Evolutionary conservation across 352 stramenopile species (phyloP).

Genomic region (Globisporangium apiculatum): DNA sequence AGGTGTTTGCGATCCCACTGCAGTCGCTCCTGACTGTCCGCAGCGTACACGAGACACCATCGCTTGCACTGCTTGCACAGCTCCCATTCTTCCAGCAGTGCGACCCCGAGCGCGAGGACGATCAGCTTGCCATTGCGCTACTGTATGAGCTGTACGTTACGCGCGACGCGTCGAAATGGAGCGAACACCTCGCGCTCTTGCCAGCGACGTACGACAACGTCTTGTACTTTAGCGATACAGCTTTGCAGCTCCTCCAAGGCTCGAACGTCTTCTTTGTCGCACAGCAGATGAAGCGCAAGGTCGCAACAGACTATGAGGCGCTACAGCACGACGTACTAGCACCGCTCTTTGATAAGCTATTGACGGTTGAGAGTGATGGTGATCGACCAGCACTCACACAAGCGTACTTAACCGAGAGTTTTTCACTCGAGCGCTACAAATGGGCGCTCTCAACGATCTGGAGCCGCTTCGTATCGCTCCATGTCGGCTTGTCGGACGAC

Average conservation of each 20-base stretch:
- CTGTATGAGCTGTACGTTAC: constrained; percentile 63
- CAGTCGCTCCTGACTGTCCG: constrained; percentile 45
- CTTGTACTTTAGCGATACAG: constrained; percentile 46
- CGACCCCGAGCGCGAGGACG: constrained; percentile 43
- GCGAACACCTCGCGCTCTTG: constrained; percentile 54
- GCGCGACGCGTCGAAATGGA: constrained; percentile 42
- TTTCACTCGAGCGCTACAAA: constrained; percentile 69
- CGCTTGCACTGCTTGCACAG: constrained; percentile 23
- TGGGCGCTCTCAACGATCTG: constrained; percentile 85
- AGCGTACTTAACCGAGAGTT: constrained; percentile 20
- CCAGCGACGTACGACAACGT: constrained; percentile 60
- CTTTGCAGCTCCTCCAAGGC: constrained; percentile 34
- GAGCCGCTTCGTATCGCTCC: constrained; percentile 77
- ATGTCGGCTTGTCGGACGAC: constrained; percentile 18
- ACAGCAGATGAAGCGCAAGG: constrained; percentile 52
- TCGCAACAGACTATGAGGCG: constrained; percentile 36
- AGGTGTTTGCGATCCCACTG: constrained; percentile 61
- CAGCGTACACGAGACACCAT: constrained; percentile 19
- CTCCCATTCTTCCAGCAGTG: constrained; percentile 48
- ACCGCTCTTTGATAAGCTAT: constrained; percentile 42
- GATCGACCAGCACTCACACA: constrained; percentile 12
- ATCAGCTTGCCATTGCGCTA: constrained; percentile 57
- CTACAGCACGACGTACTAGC: constrained; percentile 33
- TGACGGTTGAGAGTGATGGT: constrained; percentile 14
- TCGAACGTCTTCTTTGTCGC: constrained; percentile 65